Evolutionary conservation across 2,329 filamentous ascomycete species (phyloP).

Genomic region (Macroventuria anomochaeta): DNA sequence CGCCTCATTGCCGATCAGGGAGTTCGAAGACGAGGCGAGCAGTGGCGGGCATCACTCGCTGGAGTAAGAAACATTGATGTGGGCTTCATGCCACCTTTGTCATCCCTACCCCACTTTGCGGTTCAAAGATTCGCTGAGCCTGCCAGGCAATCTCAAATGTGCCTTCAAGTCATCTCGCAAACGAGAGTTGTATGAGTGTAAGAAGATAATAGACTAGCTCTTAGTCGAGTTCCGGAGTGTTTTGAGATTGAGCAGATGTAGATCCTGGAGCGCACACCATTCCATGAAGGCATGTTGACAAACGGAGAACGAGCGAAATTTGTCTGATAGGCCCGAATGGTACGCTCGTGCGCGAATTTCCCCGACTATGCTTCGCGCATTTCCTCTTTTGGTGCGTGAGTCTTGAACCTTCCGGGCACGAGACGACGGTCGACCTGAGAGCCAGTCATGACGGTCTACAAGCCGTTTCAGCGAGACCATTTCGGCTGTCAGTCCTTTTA

Average conservation of each 20-base stretch:
- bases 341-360: background rate
- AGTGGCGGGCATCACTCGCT: background rate
- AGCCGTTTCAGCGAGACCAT: background rate
- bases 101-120: background rate
- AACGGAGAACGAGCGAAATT: background rate
- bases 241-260: background rate
- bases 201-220: no score
- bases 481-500: background rate
- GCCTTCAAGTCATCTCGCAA: no score
- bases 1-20: conserved; percentile 7
- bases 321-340: background rate
- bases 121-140: background rate
- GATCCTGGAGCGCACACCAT: background rate
- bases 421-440: background rate
- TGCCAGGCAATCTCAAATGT: background rate
- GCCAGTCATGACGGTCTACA: background rate
- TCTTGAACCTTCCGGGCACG: background rate
- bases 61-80: background rate
- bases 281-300: background rate
- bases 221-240: background rate
- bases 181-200: no score
- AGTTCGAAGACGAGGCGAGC: background rate
- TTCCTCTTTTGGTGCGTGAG: background rate
- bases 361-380: background rate
- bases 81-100: background rate